A percentile compares a stretch with the other conserved stretches of the same genome.
These are phyloP conservation scores for Solanum paucissectum DNA, from an alignment of 257 asterid genomes.

Conservation along the genomic window DNA sequence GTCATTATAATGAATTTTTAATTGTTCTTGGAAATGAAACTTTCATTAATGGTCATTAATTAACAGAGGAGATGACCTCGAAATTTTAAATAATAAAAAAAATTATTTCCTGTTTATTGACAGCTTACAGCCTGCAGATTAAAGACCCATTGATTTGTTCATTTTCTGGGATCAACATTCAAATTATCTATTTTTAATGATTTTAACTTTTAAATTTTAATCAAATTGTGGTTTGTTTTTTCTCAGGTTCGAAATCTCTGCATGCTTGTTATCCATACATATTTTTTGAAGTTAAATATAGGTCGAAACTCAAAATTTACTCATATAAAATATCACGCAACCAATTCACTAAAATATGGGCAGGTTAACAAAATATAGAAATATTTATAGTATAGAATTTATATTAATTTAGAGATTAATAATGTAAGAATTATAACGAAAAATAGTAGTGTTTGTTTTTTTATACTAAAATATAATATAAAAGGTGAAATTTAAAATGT, in stretches of 20 bases:
- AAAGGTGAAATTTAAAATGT: no score
- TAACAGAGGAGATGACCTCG: neutral
- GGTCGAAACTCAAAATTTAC: neutral
- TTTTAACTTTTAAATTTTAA: neutral
- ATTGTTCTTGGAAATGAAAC: neutral
- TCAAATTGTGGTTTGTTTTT: neutral
- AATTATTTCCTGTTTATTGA: neutral
- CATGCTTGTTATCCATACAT: neutral
- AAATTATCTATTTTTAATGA: neutral
- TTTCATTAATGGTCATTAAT: neutral
- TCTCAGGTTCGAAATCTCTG: neutral
- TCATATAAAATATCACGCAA: no score
- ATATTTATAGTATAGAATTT: no score
- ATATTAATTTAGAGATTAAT: no score
- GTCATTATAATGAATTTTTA: neutral
- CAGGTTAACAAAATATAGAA: no score
- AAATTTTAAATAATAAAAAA: neutral
- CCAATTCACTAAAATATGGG: no score
- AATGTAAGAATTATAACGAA: no score
- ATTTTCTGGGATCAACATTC: neutral
- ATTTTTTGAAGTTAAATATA: no score
- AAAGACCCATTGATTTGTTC: neutral
- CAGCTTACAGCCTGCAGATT: neutral
- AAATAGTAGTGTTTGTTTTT: no score
- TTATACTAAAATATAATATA: no score